Base-by-base conservation (phyloP, 805 yeast species). In the Jamesozyma spencerorum region DNA sequence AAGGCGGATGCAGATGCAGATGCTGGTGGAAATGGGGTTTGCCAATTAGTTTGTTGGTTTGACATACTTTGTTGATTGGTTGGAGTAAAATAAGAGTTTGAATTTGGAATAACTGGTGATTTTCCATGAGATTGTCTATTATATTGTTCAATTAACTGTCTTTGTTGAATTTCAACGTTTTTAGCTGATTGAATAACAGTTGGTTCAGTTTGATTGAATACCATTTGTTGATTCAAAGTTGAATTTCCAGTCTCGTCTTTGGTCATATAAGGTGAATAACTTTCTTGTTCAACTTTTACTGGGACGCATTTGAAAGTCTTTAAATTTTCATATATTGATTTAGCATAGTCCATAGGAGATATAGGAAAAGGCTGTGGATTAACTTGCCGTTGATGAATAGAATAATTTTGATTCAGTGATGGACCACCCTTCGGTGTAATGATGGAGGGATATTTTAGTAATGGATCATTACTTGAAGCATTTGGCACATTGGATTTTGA, bases 231-330 rank as follows among this genome's bases (percentile, higher is more conserved):
- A 10, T 22, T 22, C 11, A 14, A 18, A 7, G 22, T 13, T 15
- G 15, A 12, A 24, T 20, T 18, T 3, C 22, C 28, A 29, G n/a
- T 17, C 5, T 29, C 20, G 14, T 28, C 31, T 4, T n/a, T n/a
- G 34, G 18, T 13, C 14, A 10, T 27, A 14, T 34, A 39, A 1
- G 31, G 20, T 14, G 44, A 31, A 27, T 37, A 35, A 32, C 22
- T 38, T 18, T 41, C 38, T 33, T 51, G 53, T 37, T 49, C 54
- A 17, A 55, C 43, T 36, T 49, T 50, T 4, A 52, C 55, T 3
- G 62, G 62, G 3, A 57, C 57, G 41, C 60, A 55, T 32, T 49
- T 53, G 46, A 51, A 57, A 8, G 53, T 46, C 35, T 51, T 53
- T 37, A 55, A 38, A 34, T 51, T 53, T 20, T 57, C 58, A 40